Evolutionary conservation across 75 land plant species (phyloP).

Genomic region (Larix kaempferi): DNA sequence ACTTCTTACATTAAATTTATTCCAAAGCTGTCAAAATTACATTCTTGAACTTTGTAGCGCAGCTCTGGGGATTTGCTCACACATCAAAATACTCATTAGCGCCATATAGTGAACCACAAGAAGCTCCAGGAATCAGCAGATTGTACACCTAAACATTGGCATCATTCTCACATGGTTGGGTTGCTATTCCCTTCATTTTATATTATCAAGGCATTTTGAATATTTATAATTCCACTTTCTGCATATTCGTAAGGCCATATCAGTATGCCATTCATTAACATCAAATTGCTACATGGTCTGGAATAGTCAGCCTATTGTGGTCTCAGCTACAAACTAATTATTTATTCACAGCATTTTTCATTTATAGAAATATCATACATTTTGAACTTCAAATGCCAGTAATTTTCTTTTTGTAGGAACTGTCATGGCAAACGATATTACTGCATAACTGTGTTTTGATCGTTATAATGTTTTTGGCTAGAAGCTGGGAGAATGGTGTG

Average conservation of each 20-base stretch:
- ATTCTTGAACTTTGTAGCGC: conserved; percentile 16
- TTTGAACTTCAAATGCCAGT: background rate
- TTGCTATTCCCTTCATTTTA: background rate
- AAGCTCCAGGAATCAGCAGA: conserved; percentile 58
- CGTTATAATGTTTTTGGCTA: background rate
- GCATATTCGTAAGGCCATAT: background rate
- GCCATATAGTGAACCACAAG: conserved; percentile 30
- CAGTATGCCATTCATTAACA: background rate
- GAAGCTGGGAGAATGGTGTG: background rate
- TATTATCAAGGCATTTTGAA: background rate
- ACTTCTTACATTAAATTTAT: background rate
- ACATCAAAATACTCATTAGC: conserved; percentile 57
- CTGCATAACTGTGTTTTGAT: background rate
- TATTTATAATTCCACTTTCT: background rate
- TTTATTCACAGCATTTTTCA: background rate
- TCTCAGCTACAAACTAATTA: too few relatives aligned
- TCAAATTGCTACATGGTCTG: background rate
- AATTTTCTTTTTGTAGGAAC: background rate
- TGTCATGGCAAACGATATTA: background rate
- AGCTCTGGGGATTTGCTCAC: conserved; percentile 85
- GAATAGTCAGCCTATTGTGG: background rate
- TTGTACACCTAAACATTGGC: conserved; percentile 18
- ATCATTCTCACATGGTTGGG: background rate
- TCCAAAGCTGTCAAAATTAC: background rate
- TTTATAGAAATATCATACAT: background rate